Percentiles rank a stretch among this genome's conserved stretches.
Evolutionary conservation across 768 basidiomycete species (phyloP).

Genomic region (Psilocybe sp.): DNA sequence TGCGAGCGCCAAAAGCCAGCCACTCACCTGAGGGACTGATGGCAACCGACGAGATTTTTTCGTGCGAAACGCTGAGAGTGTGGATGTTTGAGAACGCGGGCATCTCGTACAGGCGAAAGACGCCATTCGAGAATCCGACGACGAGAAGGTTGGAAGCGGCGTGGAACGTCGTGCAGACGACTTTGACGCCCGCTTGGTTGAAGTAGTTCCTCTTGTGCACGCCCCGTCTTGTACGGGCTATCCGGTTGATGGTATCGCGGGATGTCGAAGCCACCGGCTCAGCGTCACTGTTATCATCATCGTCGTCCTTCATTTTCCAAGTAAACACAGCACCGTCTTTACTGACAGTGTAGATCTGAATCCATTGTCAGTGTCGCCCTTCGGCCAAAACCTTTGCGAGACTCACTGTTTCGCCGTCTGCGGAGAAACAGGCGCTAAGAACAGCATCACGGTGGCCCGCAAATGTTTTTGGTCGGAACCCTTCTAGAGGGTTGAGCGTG

Average conservation of each 20-base stretch:
- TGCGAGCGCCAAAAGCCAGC: slow-evolving; percentile 94
- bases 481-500: slow-evolving; percentile 88
- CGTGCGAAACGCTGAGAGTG: slow-evolving; percentile 95
- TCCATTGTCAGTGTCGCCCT: background rate
- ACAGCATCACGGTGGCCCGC: slow-evolving; percentile 91
- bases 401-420: slow-evolving; percentile 73
- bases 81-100: slow-evolving; percentile 91
- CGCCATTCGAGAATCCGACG: slow-evolving; percentile 92
- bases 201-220: slow-evolving; percentile 88
- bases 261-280: slow-evolving; percentile 54
- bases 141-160: slow-evolving; percentile 79
- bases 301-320: slow-evolving; percentile 80
- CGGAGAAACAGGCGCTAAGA: slow-evolving; percentile 82
- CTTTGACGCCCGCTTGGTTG: slow-evolving; percentile 82
- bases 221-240: slow-evolving; percentile 85
- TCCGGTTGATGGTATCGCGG: slow-evolving; percentile 44
- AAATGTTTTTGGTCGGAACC: slow-evolving; percentile 95
- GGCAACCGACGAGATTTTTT: slow-evolving; percentile 93
- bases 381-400: background rate
- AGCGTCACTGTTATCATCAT: slow-evolving; percentile 45
- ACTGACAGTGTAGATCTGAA: slow-evolving; percentile 92
- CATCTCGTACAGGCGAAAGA: slow-evolving; percentile 98
- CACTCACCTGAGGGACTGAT: slow-evolving; percentile 94
- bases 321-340: slow-evolving; percentile 95
- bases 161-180: slow-evolving; percentile 89